A percentile compares a stretch with the other conserved stretches of the same genome.
Evolutionary conservation across 371 early-diverging fungal species (phyloP).

Genomic region (Mortierella sp.): DNA sequence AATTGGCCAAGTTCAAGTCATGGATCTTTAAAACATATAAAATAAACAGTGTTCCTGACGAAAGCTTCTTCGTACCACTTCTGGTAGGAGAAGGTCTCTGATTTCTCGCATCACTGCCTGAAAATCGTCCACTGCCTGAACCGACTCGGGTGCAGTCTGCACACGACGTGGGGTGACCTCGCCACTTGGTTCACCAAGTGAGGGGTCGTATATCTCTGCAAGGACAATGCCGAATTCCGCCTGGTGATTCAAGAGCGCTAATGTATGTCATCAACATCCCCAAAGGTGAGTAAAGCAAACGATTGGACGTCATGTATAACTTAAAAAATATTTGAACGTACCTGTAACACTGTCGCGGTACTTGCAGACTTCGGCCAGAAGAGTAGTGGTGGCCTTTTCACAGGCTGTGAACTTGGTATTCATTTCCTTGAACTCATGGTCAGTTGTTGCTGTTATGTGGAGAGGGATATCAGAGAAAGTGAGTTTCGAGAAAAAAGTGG

Average conservation of each 20-base stretch:
- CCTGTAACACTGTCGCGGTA: constrained; percentile 83
- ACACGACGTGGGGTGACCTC: constrained; percentile 62
- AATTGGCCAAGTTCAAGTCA: not conserved
- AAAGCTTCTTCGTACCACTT: constrained; percentile 65
- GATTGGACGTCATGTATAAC: not conserved
- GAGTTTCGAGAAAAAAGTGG: not conserved
- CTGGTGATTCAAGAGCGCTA: constrained; percentile 80
- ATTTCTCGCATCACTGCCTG: constrained; percentile 72
- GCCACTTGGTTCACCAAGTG: constrained; percentile 56
- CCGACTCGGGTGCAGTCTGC: constrained; percentile 68
- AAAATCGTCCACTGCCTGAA: constrained; percentile 76
- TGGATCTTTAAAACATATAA: not conserved
- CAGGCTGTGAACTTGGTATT: constrained; percentile 72
- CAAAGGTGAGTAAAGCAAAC: not conserved
- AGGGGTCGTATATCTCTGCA: constrained; percentile 68
- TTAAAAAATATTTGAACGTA: constrained; percentile 29
- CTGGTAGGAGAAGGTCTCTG: constrained; percentile 76
- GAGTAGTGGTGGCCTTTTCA: constrained; percentile 64
- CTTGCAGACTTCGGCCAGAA: constrained; percentile 76
- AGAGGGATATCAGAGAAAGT: not conserved
- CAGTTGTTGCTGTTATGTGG: constrained; percentile 68
- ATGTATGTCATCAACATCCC: not conserved
- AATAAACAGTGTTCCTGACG: not conserved
- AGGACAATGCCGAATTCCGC: constrained; percentile 75
- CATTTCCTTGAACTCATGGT: constrained; percentile 77